Evolutionary conservation across 2,329 filamentous ascomycete species (phyloP).

Genomic region (Hypomyces rosellus): DNA sequence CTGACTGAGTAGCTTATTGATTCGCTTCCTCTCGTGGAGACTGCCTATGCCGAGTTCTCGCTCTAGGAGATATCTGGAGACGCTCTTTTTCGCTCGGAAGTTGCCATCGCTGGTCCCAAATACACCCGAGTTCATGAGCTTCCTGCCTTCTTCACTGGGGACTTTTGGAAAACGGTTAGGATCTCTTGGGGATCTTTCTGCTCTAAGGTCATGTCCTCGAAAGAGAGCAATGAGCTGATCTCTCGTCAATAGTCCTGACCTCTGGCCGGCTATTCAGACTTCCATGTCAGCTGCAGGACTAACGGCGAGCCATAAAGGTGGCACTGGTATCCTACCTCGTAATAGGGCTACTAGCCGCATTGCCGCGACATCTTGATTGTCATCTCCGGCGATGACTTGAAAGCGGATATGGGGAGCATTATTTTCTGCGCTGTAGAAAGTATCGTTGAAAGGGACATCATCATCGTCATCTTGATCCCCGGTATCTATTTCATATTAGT

Average conservation of each 20-base stretch:
- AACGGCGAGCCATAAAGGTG: neutral
- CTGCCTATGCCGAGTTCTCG: slow-evolving; percentile 71
- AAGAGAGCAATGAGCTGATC: slow-evolving; percentile 36
- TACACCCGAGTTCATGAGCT: slow-evolving; percentile 73
- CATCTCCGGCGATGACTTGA: slow-evolving; percentile 11
- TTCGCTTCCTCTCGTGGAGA: slow-evolving; percentile 52
- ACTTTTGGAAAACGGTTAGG: slow-evolving; percentile 70
- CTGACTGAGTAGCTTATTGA: slow-evolving; percentile 61
- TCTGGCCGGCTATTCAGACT: slow-evolving; percentile 3
- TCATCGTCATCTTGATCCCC: slow-evolving; percentile 15
- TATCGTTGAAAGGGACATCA: slow-evolving; percentile 7
- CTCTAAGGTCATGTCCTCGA: slow-evolving; percentile 29
- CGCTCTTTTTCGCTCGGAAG: slow-evolving; percentile 48
- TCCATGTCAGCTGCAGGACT: neutral
- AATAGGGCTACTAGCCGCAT: slow-evolving; percentile 30
- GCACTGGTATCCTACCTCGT: slow-evolving; percentile 19
- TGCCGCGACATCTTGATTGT: slow-evolving; percentile 17
- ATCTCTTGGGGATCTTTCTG: slow-evolving; percentile 32
- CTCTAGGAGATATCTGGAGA: slow-evolving; percentile 68
- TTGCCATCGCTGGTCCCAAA: slow-evolving; percentile 66
- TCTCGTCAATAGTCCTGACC: slow-evolving; percentile 25
- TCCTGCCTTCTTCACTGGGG: slow-evolving; percentile 68
- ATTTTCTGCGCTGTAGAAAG: too few species aligned
- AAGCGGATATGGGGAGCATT: slow-evolving; percentile 17
- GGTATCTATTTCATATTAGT: neutral